Percentiles rank a stretch among this genome's conserved stretches.
Conservation (phyloP, 805 yeast genomes). For the Geotrichum ghanense region DNA sequence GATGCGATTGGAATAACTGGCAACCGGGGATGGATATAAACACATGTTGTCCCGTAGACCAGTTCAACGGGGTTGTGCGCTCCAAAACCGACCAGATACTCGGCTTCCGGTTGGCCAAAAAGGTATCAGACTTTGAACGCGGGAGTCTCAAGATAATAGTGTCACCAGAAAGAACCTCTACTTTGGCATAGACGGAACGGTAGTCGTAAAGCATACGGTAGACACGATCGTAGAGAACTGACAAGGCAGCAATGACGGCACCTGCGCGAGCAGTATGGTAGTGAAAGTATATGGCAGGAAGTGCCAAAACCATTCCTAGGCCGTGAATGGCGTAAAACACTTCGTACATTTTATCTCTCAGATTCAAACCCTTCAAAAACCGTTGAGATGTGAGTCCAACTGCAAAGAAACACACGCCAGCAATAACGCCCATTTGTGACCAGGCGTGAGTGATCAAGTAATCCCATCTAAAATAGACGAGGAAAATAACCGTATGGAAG, state of each 20-base stretch:
- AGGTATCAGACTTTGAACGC: not conserved
- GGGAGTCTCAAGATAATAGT: constrained; percentile 11
- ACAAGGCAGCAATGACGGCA: constrained; percentile 13
- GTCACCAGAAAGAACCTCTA: constrained; percentile 12
- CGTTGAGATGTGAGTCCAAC: constrained; percentile 13
- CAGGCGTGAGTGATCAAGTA: constrained; percentile 13
- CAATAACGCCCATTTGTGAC: constrained; percentile 14
- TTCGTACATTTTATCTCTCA: constrained; percentile 12
- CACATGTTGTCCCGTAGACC: constrained; percentile 17
- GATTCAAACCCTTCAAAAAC: not conserved
- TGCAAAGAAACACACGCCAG: constrained; percentile 11
- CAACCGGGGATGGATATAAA: constrained; percentile 15
- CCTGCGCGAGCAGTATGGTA: constrained; percentile 15
- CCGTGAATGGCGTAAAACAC: constrained; percentile 15
- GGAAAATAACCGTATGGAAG: constrained; percentile 12
- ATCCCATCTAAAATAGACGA: constrained; percentile 10
- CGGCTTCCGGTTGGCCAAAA: not conserved
- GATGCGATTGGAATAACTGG: constrained; percentile 15
- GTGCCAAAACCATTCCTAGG: constrained; percentile 10
- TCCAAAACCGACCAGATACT: not conserved
- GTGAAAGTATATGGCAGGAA: constrained; percentile 15
- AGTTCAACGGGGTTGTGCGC: constrained; percentile 4
- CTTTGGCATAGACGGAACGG: constrained; percentile 9
- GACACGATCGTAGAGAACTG: constrained; percentile 15
- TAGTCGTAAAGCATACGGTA: constrained; percentile 12